A percentile compares a stretch with the other conserved stretches of the same genome.
Conservation (phyloP, 176 grass and related monocot genomes). For the Pontederia paniculata region DNA sequence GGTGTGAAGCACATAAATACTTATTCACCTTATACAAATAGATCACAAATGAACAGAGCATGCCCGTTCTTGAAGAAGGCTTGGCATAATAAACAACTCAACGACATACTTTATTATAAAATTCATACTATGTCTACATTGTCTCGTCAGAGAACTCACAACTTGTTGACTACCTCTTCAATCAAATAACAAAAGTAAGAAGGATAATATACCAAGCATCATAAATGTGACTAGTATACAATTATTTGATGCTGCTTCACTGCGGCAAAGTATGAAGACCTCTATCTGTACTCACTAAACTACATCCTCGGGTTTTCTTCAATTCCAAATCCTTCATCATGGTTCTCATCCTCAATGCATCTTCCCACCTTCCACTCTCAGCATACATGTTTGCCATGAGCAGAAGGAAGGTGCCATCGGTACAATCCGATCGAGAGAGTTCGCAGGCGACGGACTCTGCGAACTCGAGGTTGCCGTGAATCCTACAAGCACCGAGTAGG, state of each 20-base stretch:
- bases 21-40: too few species aligned
- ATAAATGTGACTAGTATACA: too few species aligned
- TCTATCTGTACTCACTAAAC: not conserved
- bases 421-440: constrained; percentile 26
- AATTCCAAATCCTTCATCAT: not conserved
- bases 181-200: too few species aligned
- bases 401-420: not conserved
- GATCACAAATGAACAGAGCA: too few species aligned
- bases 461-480: constrained; percentile 43
- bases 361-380: not conserved
- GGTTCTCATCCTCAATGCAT: not conserved
- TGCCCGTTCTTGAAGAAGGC: too few species aligned
- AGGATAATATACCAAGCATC: too few species aligned
- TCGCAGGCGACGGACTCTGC: constrained; percentile 36
- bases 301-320: constrained; percentile 26
- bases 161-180: too few species aligned
- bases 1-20: too few species aligned
- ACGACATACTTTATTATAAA: too few species aligned
- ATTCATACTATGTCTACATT: too few species aligned
- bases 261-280: not conserved
- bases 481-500: constrained; percentile 41
- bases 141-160: too few species aligned
- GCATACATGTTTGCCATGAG: not conserved
- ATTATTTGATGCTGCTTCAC: not conserved
- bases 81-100: too few species aligned